Evolutionary conservation across 2,329 filamentous ascomycete genomes (phyloP).

Genomic region (Dactylonectria estremocensis): DNA sequence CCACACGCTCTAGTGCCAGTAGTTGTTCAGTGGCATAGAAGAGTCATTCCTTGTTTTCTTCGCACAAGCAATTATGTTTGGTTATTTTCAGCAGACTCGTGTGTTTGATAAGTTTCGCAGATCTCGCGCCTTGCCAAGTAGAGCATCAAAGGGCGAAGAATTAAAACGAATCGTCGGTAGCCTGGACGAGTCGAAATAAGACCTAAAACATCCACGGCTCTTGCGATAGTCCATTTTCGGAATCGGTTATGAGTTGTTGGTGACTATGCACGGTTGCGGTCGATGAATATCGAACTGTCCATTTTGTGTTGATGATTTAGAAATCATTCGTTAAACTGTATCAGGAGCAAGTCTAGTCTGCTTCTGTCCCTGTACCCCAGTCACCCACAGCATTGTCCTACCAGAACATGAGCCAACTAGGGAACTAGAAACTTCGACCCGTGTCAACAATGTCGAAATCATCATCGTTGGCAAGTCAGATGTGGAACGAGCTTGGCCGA

Average conservation of each 20-base stretch:
- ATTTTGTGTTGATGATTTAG: background rate
- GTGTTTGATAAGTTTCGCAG: too few species aligned
- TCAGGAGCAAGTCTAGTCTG: background rate
- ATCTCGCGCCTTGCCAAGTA: too few species aligned
- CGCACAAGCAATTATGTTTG: background rate
- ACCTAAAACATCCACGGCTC: background rate
- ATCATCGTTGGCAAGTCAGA: background rate
- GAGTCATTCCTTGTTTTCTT: background rate
- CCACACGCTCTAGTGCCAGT: background rate
- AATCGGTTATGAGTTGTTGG: background rate
- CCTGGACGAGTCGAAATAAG: background rate
- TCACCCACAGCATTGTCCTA: background rate
- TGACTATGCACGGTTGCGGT: background rate
- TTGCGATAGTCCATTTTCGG: background rate
- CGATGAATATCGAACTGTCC: background rate
- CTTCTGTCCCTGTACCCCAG: background rate
- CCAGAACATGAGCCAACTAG: background rate
- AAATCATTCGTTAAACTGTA: background rate
- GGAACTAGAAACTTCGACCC: background rate
- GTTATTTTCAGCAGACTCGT: too few species aligned
- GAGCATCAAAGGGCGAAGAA: background rate
- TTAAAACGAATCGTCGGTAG: background rate
- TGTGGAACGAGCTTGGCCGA: background rate
- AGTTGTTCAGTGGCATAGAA: background rate
- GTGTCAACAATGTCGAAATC: background rate